A percentile compares a stretch with the other conserved stretches of the same genome.
Conservation (phyloP, 2,329 filamentous ascomycete genomes). For the Conoideocrella luteorostrata region DNA sequence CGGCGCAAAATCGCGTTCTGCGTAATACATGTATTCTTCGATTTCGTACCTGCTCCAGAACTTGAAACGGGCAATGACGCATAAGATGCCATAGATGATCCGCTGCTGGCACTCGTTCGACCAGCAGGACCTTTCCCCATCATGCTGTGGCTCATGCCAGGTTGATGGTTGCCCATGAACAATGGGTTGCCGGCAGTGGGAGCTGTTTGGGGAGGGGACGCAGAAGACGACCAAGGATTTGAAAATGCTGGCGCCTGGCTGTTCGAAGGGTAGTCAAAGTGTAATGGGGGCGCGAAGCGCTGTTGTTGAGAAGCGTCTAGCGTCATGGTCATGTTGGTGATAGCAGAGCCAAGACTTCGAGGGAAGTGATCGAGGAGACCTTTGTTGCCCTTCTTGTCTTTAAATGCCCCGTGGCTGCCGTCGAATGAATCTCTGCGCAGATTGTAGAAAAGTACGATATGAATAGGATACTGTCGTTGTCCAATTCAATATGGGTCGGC, state of each 20-base stretch:
- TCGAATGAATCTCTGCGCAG: too few relatives aligned
- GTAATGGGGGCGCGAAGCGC: constrained; percentile 66
- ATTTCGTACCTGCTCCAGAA: constrained; percentile 59
- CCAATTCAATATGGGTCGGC: too few relatives aligned
- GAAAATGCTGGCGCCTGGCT: constrained; percentile 67
- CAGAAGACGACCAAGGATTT: constrained; percentile 74
- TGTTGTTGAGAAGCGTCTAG: constrained; percentile 77
- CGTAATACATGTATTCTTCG: too few relatives aligned
- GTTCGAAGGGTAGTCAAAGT: constrained; percentile 64
- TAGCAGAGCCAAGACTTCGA: not conserved
- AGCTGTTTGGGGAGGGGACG: constrained; percentile 36
- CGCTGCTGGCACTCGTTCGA: constrained; percentile 52
- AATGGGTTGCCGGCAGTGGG: constrained; percentile 52
- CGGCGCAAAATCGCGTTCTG: too few relatives aligned
- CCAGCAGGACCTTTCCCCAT: constrained; percentile 40
- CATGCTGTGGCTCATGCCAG: constrained; percentile 48
- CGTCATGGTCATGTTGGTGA: constrained; percentile 81
- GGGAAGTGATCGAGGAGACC: not conserved
- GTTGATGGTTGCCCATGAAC: constrained; percentile 50
- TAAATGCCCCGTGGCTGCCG: too few relatives aligned
- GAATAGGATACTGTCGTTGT: too few relatives aligned
- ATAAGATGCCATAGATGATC: constrained; percentile 61
- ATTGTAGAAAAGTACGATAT: too few relatives aligned
- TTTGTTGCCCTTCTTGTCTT: too few relatives aligned
- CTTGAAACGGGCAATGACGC: constrained; percentile 66